Evolutionary conservation across 768 basidiomycete species (phyloP), one percentile per base, ranked within the genome.

Genomic region (Lyophyllum semitale): DNA sequence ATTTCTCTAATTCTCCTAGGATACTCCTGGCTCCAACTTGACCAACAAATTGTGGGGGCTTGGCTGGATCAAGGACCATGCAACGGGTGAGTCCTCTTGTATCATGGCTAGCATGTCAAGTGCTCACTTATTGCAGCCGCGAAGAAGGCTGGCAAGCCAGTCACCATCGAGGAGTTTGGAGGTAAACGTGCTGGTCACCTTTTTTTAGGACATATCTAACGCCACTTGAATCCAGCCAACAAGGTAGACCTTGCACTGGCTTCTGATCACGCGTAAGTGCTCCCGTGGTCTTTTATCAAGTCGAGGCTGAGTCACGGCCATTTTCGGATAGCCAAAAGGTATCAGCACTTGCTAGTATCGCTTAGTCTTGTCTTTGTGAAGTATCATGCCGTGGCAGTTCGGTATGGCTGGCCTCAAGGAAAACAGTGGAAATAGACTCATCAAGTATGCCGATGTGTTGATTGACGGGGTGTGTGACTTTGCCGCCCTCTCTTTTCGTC

Each of bases 91-190:
- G 65, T 53, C 25, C n/a, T 18, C 7, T 52, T 29, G 47, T 45
- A 13, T 29, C 26, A 25, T 30, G 4, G 17, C n/a, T 27, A 30
- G 25, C 23, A 13, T 29, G 37, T 52, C 17, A 37, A n/a, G n/a
- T 23, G 18, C n/a, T 32, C 47, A 41, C 12, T 40, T 18, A 40
- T 37, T 54, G 18, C 55, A 82, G 82, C 80, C 27, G 81, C 83
- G 0, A 76, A 75, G 56, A 74, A 70, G 48, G 77, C 76, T 37
- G 76, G 78, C 60, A 88, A 89, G 65, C 85, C 87, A 0, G 75
- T 85, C 20, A 71, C 87, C 48, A 63, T 85, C 47, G 86, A 88
- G 62, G 86, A 87, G 59, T 87, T 87, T 61, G 85, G 85, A 2
- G 65, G 80, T 82, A 57, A 48, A 73, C 63, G 30, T 42, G 26